phyloP scores from a whole-genome alignment of 306 rosid species.

The Quercus glauca region DNA sequence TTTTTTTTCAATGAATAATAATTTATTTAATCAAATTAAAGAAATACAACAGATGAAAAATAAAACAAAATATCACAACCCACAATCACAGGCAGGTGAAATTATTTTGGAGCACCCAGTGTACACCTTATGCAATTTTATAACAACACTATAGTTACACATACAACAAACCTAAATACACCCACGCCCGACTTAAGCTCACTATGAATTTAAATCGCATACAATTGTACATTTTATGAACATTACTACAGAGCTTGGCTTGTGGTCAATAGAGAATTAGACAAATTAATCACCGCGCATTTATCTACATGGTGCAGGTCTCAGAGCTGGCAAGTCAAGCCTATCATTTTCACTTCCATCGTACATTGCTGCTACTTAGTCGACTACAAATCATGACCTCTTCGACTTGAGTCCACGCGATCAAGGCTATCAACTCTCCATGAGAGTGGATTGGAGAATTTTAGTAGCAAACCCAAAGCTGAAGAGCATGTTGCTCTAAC shows the following conservation, averaged over 20 bases:
- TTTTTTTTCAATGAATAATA: no score
- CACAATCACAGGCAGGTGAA: no score
- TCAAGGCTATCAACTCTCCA: constrained; percentile 55
- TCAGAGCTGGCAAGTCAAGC: constrained; percentile 11
- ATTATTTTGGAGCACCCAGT: no score
- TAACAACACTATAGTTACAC: no score
- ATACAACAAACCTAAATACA: background rate
- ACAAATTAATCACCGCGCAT: background rate
- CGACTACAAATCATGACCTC: constrained; percentile 34
- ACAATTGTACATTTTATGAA: background rate
- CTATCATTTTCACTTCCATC: background rate
- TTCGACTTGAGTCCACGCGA: constrained; percentile 42
- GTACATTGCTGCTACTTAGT: constrained; percentile 9
- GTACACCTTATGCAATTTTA: background rate
- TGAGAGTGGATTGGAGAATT: constrained; percentile 59
- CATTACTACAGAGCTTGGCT: background rate
- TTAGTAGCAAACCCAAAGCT: constrained; percentile 79
- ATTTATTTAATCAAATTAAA: no score
- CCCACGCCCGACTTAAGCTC: background rate
- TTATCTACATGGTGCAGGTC: background rate
- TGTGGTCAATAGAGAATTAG: background rate
- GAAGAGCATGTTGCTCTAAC: constrained; percentile 90
- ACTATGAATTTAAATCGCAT: background rate
- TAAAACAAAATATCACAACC: no score
- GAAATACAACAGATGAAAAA: no score